Percentiles rank a stretch among this genome's conserved stretches.
Evolutionary conservation across 2,329 filamentous ascomycete species (phyloP).

Genomic region (Elsinoe fawcettii): DNA sequence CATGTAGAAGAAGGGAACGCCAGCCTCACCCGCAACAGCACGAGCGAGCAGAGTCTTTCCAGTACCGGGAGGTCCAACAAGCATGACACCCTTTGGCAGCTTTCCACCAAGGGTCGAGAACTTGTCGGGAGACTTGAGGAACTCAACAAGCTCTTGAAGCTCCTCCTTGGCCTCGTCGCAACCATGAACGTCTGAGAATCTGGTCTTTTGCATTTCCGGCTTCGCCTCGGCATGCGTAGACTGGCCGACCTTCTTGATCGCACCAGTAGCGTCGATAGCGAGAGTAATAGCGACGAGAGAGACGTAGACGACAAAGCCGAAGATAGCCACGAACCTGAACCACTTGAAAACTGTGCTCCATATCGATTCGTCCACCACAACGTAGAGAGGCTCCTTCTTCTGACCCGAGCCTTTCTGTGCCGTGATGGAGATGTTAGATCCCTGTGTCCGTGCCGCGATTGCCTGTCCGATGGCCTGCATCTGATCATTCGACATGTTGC

Average conservation of each 20-base stretch:
- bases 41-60: constrained; percentile 94
- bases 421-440: constrained; percentile 55
- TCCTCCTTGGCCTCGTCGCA: constrained; percentile 98
- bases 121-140: constrained; percentile 83
- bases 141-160: constrained; percentile 92
- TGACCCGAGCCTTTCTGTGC: constrained; percentile 53
- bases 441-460: constrained; percentile 62
- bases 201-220: constrained; percentile 82
- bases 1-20: constrained; percentile 99
- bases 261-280: constrained; percentile 70
- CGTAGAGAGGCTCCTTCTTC: constrained; percentile 82
- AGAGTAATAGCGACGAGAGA: constrained; percentile 72
- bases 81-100: constrained; percentile 88
- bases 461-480: constrained; percentile 75
- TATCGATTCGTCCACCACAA: constrained; percentile 86
- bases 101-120: constrained; percentile 94
- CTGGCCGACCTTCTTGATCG: constrained; percentile 69
- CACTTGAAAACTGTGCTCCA: constrained; percentile 77
- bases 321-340: constrained; percentile 78
- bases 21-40: constrained; percentile 92
- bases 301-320: constrained; percentile 70
- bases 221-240: constrained; percentile 74
- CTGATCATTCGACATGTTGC: constrained; percentile 50
- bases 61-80: constrained; percentile 92
- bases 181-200: constrained; percentile 90